Percentiles rank a stretch among this genome's conserved stretches.
Conservation (phyloP, 164 flowering plant genomes). For the Taxillus chinensis region DNA sequence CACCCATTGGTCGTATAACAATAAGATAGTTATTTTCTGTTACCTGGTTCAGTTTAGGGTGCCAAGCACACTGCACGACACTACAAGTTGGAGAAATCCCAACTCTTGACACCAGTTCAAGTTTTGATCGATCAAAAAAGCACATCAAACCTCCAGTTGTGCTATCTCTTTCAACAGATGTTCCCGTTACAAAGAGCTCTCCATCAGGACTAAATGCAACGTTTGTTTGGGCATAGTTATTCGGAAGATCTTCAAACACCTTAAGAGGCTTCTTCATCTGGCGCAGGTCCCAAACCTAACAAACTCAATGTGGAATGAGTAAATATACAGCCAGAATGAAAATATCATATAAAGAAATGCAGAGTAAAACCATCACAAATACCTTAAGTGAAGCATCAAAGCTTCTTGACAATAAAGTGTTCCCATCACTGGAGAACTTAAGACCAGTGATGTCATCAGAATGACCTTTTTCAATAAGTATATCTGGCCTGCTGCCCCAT, state of each 20-base stretch:
- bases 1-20: background rate
- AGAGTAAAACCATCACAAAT: constrained; percentile 7
- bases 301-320: constrained; percentile 5
- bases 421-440: constrained; percentile 80
- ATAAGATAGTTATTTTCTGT: background rate
- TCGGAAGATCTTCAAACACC: constrained; percentile 86
- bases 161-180: constrained; percentile 83
- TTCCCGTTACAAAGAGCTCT: constrained; percentile 87
- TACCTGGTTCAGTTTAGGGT: constrained; percentile 96
- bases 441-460: constrained; percentile 83
- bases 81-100: constrained; percentile 89
- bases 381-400: constrained; percentile 86
- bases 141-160: constrained; percentile 76
- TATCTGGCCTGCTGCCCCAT: constrained; percentile 98
- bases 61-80: constrained; percentile 95
- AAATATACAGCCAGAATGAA: background rate
- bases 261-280: constrained; percentile 57
- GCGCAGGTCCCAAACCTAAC: constrained; percentile 94
- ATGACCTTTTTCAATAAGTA: constrained; percentile 59
- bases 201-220: constrained; percentile 87
- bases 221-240: constrained; percentile 90
- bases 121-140: constrained; percentile 68
- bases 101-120: constrained; percentile 82
- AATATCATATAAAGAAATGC: background rate
- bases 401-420: constrained; percentile 72